Percentiles rank a stretch among this genome's conserved stretches.
These are phyloP conservation scores for Chlamydomonas schloesseri DNA, from an alignment of 139 green algal species.

Conservation along the genomic window DNA sequence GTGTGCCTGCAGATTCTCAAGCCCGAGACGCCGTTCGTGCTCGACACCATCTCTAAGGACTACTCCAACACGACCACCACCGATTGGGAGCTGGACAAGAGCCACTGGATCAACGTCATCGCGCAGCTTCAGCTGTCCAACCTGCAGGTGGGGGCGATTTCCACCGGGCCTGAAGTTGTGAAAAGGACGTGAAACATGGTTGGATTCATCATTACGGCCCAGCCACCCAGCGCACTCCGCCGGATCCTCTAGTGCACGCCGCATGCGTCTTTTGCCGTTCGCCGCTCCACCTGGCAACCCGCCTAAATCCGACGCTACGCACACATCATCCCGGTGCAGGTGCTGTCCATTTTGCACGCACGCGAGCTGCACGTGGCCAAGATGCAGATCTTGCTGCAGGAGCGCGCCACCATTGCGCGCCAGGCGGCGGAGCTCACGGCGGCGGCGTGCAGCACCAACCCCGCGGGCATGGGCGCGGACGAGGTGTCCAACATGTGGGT, in stretches of 20 bases:
- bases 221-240: too few species aligned
- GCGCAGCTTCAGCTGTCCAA: conserved; percentile 56
- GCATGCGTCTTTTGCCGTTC: too few species aligned
- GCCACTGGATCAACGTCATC: conserved; percentile 61
- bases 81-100: conserved; percentile 61
- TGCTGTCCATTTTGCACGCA: conserved; percentile 46
- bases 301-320: too few species aligned
- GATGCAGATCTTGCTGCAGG: conserved; percentile 50
- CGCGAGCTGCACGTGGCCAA: conserved; percentile 48
- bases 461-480: conserved; percentile 27
- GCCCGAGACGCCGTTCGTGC: conserved; percentile 53
- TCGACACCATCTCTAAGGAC: conserved; percentile 57
- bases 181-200: too few species aligned
- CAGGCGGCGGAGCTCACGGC: conserved; percentile 46
- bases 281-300: too few species aligned
- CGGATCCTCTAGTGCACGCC: too few species aligned
- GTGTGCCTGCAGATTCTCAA: conserved; percentile 62
- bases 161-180: too few species aligned
- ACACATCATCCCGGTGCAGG: too few species aligned
- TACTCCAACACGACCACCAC: conserved; percentile 40
- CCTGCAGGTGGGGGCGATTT: conserved; percentile 37
- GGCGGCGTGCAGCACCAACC: conserved; percentile 14
- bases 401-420: conserved; percentile 45
- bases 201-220: too few species aligned
- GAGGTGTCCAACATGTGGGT: conserved; percentile 42